Base-by-base conservation (phyloP, 2,329 filamentous ascomycete species). In the Coleophoma crateriformis region DNA sequence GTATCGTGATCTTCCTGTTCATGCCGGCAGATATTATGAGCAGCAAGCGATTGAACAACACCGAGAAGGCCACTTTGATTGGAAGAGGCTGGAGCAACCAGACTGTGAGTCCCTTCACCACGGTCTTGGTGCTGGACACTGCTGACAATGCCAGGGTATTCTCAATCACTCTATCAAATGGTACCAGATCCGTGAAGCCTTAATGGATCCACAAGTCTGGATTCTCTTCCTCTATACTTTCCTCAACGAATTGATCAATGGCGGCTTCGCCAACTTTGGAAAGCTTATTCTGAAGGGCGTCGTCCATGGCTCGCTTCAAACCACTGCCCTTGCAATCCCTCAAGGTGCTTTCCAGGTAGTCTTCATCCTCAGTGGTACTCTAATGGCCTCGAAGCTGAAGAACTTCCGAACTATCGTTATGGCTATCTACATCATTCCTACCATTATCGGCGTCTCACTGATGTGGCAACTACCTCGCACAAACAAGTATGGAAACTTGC, bases 261-360 rank as follows among this genome's bases (percentile, higher is more conserved):
- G 75, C 3, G 78, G 77, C 0, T 61, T 78, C 8, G 72, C 77
- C 5, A 79, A 76, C 54, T 81, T 81, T 53, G 72, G 74, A 37
- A 79, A 77, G 48, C 68, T 78, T 19, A 79, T 81, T 48, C 71
- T 80, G 58, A 78, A 79, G 49, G 70, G 73, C 1, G 62, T 77
- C 2, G 71, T 71, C 15, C 56, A 59, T 1, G 67, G 72, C 44
- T 55, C 73, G 0, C 64, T 78, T 0, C 57, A 67, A 7, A 79
- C 78, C 0, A 77, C 76, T 0, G 73, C 72, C 0, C 68, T 77
- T 3, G 78, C 76, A 0, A 81, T 82, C 33, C 79, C 78, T 0
- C 70, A 74, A 40, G 78, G 78, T 5, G 73, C 68, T 1, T 79
- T 77, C 55, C 76, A 78, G 48, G 68, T 78, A 3, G 60, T 78